Conservation (phyloP, 1,139 yeast genomes). For the Candida sp. region DNA sequence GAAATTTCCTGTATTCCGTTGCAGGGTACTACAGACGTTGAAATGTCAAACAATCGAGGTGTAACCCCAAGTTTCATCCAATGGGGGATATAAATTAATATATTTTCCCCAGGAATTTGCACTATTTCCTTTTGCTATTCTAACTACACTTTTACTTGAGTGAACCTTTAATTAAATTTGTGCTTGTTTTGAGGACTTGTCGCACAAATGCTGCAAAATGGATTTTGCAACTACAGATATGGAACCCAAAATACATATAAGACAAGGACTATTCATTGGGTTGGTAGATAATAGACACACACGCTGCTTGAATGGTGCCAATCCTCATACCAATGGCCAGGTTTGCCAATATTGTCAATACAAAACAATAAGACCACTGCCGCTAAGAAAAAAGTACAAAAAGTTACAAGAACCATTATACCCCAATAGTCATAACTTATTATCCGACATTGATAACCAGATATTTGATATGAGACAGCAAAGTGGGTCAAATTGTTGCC, state of each 20-base stretch:
- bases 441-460: neutral
- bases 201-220: slow-evolving; percentile 2
- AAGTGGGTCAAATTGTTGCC: too few relatives aligned
- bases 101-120: too few relatives aligned
- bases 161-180: too few relatives aligned
- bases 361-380: slow-evolving; percentile 21
- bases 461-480: neutral
- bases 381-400: slow-evolving; percentile 11
- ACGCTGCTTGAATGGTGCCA: slow-evolving; percentile 9
- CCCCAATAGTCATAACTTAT: neutral
- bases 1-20: neutral
- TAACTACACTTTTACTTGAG: too few relatives aligned
- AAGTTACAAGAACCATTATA: neutral
- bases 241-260: slow-evolving; percentile 1
- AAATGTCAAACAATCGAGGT: too few relatives aligned
- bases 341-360: slow-evolving; percentile 19
- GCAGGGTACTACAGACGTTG: neutral
- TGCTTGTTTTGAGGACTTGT: neutral
- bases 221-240: neutral
- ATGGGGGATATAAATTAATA: too few relatives aligned
- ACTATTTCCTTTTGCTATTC: too few relatives aligned
- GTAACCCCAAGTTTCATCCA: too few relatives aligned
- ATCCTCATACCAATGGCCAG: slow-evolving; percentile 3
- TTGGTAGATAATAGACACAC: slow-evolving; percentile 14
- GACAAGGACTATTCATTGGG: slow-evolving; percentile 15